Conservation (phyloP, 805 yeast genomes). For the Yarrowia divulgata region DNA sequence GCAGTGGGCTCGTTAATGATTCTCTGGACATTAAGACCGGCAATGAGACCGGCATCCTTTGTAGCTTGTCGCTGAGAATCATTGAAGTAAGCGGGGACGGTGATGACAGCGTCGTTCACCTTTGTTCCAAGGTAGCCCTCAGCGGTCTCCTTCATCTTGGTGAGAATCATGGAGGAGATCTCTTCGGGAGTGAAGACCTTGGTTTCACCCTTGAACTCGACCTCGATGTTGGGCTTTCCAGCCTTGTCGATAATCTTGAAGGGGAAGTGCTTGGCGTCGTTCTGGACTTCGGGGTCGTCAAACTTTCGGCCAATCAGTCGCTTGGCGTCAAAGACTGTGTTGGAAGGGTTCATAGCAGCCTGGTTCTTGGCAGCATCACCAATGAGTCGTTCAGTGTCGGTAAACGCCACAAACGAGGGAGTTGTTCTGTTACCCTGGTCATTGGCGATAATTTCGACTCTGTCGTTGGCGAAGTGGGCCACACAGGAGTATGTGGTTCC, state of each 20-base stretch:
- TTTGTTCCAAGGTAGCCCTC: conserved; percentile 20
- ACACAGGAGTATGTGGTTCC: conserved; percentile 26
- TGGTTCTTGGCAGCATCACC: conserved; percentile 21
- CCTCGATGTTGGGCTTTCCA: conserved; percentile 19
- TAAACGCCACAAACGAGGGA: conserved; percentile 13
- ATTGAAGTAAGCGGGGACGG: conserved; percentile 12
- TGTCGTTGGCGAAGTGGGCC: conserved; percentile 16
- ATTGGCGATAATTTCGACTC: conserved; percentile 23
- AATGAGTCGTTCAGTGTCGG: conserved; percentile 18
- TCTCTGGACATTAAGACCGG: conserved; percentile 13
- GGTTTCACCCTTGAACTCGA: conserved; percentile 9
- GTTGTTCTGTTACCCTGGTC: conserved; percentile 19
- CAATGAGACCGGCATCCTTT: conserved; percentile 16
- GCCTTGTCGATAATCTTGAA: conserved; percentile 19
- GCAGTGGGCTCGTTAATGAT: conserved; percentile 14
- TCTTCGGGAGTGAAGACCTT: conserved; percentile 20
- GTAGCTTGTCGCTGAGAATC: conserved; percentile 22
- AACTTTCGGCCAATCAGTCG: conserved; percentile 19
- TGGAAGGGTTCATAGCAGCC: conserved; percentile 20
- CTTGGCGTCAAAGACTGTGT: conserved; percentile 26
- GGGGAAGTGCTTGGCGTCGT: conserved; percentile 19
- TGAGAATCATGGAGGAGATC: conserved; percentile 11
- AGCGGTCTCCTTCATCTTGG: conserved; percentile 14
- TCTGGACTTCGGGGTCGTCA: conserved; percentile 21
- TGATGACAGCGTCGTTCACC: conserved; percentile 23